Percentiles rank a stretch among this genome's conserved stretches.
These are phyloP conservation scores for Kregervanrija fluxuum DNA, from an alignment of 805 yeast species.

Conservation along the genomic window DNA sequence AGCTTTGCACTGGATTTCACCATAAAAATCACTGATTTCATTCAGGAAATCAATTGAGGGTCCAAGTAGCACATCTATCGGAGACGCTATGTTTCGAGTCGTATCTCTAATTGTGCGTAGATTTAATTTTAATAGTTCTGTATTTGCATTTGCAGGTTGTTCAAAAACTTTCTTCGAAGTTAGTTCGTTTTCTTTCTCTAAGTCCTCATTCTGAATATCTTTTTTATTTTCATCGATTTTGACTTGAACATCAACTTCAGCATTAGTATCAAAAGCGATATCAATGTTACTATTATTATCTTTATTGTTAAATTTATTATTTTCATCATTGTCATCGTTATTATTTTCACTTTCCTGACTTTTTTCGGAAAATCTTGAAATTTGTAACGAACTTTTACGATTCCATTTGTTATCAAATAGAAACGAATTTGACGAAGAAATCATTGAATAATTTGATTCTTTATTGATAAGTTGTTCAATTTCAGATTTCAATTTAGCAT, in stretches of 20 bases:
- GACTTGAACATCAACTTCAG: no score
- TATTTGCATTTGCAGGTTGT: background rate
- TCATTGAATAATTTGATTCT: no score
- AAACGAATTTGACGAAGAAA: no score
- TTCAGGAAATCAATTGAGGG: conserved; percentile 31
- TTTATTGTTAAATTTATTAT: no score
- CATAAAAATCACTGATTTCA: conserved; percentile 36
- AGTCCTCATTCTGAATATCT: background rate
- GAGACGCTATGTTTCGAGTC: conserved; percentile 16
- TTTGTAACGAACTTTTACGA: no score
- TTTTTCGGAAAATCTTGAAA: no score
- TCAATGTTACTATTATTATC: no score
- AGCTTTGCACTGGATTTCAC: conserved; percentile 42
- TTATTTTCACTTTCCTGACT: no score
- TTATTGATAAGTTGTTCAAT: background rate
- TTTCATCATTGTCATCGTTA: no score
- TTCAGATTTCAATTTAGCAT: conserved; percentile 24
- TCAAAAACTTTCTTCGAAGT: background rate
- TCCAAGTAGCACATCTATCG: conserved; percentile 27
- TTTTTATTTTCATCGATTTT: background rate
- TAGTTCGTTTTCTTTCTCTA: background rate
- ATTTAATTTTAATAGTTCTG: background rate
- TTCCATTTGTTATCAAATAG: no score
- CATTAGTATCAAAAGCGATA: no score
- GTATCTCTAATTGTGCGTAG: conserved; percentile 27